Evolutionary conservation across 2,329 filamentous ascomycete species (phyloP).

Genomic region (Didymosphaeria variabile): DNA sequence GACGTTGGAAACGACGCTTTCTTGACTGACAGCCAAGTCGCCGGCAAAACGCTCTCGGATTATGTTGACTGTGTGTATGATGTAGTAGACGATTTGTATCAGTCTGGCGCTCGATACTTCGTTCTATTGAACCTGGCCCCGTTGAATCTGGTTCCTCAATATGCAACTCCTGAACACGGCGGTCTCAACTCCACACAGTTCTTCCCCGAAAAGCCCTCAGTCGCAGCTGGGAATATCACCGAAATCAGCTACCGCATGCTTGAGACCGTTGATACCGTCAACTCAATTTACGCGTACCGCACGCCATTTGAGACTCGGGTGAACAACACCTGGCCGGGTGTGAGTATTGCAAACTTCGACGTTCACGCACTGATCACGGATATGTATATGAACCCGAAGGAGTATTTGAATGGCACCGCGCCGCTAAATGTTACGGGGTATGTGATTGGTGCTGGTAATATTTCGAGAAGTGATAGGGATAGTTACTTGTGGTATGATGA

Average conservation of each 20-base stretch:
- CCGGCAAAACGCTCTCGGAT: slow-evolving; percentile 67
- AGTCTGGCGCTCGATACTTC: slow-evolving; percentile 73
- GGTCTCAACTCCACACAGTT: slow-evolving; percentile 56
- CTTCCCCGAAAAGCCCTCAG: slow-evolving; percentile 54
- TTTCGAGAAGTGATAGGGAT: slow-evolving; percentile 54
- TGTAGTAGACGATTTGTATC: slow-evolving; percentile 70
- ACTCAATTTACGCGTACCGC: slow-evolving; percentile 62
- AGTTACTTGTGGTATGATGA: slow-evolving; percentile 79
- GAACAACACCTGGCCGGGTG: slow-evolving; percentile 58
- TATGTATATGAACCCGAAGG: slow-evolving; percentile 67
- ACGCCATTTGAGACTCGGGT: slow-evolving; percentile 58
- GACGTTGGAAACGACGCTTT: slow-evolving; percentile 75
- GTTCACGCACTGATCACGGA: slow-evolving; percentile 70
- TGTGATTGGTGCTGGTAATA: slow-evolving; percentile 64
- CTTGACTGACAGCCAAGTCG: slow-evolving; percentile 69
- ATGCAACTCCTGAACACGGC: slow-evolving; percentile 61
- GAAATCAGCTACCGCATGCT: slow-evolving; percentile 61
- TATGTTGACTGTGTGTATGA: slow-evolving; percentile 75
- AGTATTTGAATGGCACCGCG: slow-evolving; percentile 69
- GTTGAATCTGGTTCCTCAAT: slow-evolving; percentile 73
- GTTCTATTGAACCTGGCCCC: slow-evolving; percentile 76
- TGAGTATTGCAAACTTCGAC: slow-evolving; percentile 72
- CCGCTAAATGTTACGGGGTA: slow-evolving; percentile 68
- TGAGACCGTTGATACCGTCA: slow-evolving; percentile 60
- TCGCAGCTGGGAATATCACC: slow-evolving; percentile 56